These are phyloP conservation scores for Ogataea salicorniae DNA, from an alignment of 805 yeast species.

Conservation along the genomic window DNA sequence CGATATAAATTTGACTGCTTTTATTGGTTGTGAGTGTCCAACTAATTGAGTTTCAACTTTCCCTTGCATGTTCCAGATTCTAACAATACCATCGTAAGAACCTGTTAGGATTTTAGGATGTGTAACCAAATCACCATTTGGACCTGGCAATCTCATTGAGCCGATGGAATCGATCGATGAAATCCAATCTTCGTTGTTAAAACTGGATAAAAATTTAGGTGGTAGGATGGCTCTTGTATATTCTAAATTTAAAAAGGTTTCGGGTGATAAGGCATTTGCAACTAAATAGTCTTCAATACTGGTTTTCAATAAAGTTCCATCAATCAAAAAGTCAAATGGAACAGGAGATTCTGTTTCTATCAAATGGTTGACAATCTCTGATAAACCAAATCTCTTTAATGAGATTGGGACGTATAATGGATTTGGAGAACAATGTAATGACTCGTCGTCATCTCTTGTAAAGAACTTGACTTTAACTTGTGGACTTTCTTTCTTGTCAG, in stretches of 20 bases:
- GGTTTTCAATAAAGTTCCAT: slow-evolving; percentile 74
- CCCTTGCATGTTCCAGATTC: slow-evolving; percentile 83
- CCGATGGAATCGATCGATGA: slow-evolving; percentile 57
- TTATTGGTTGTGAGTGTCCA: slow-evolving; percentile 87
- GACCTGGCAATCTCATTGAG: slow-evolving; percentile 28
- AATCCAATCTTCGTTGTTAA: slow-evolving; percentile 93
- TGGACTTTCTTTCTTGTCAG: slow-evolving; percentile 1
- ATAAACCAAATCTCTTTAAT: slow-evolving; percentile 83
- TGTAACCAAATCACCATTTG: slow-evolving; percentile 24
- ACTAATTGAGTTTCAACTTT: slow-evolving; percentile 70
- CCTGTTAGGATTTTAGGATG: slow-evolving; percentile 74
- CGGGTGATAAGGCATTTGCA: slow-evolving; percentile 73
- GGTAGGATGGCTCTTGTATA: slow-evolving; percentile 92
- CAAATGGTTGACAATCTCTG: slow-evolving; percentile 92
- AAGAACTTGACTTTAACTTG: slow-evolving; percentile 78
- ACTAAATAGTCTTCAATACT: slow-evolving; percentile 77
- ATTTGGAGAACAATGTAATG: slow-evolving; percentile 66
- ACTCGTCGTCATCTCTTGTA: slow-evolving; percentile 78
- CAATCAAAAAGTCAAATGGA: slow-evolving; percentile 90
- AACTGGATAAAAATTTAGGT: slow-evolving; percentile 86
- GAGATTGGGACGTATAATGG: slow-evolving; percentile 86
- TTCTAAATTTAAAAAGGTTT: slow-evolving; percentile 73
- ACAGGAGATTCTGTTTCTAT: slow-evolving; percentile 58
- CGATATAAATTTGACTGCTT: slow-evolving; percentile 74
- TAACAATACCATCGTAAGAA: slow-evolving; percentile 89